These are phyloP conservation scores for Lagenidium giganteum DNA, from an alignment of 352 stramenopile species.

Conservation along the genomic window DNA sequence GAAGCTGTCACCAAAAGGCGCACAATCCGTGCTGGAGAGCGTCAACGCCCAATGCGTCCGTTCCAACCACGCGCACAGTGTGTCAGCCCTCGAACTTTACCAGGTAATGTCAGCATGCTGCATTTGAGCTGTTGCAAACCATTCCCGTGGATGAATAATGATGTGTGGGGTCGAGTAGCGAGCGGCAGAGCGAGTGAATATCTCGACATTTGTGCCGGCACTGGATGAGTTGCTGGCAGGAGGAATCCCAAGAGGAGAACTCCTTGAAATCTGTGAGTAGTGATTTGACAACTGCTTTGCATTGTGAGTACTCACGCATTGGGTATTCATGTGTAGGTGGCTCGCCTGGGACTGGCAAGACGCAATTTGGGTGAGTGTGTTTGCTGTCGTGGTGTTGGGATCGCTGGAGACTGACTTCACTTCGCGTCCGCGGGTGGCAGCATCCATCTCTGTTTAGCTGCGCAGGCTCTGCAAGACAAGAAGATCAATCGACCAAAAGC, in stretches of 20 bases:
- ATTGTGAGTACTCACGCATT: not conserved
- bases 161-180: too few species aligned
- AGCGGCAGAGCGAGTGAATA: constrained; percentile 1
- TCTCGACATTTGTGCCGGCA: constrained; percentile 35
- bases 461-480: constrained; percentile 27
- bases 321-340: constrained; percentile 32
- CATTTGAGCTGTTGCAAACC: too few species aligned
- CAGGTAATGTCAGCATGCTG: too few species aligned
- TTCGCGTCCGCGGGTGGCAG: too few species aligned
- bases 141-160: too few species aligned
- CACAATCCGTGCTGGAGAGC: too few species aligned
- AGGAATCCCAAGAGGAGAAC: constrained; percentile 57
- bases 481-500: constrained; percentile 11
- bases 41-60: too few species aligned
- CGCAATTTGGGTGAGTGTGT: constrained; percentile 54
- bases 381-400: not conserved
- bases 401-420: too few species aligned
- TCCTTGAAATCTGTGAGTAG: constrained; percentile 71
- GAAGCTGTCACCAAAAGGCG: too few species aligned
- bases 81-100: too few species aligned
- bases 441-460: constrained; percentile 63
- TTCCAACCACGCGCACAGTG: too few species aligned
- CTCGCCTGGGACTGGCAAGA: constrained; percentile 66
- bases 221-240: constrained; percentile 62
- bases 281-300: not conserved